These are phyloP conservation scores for Chromosphaera perkinsii DNA, from an alignment of 208 protist species.

Conservation along the genomic window DNA sequence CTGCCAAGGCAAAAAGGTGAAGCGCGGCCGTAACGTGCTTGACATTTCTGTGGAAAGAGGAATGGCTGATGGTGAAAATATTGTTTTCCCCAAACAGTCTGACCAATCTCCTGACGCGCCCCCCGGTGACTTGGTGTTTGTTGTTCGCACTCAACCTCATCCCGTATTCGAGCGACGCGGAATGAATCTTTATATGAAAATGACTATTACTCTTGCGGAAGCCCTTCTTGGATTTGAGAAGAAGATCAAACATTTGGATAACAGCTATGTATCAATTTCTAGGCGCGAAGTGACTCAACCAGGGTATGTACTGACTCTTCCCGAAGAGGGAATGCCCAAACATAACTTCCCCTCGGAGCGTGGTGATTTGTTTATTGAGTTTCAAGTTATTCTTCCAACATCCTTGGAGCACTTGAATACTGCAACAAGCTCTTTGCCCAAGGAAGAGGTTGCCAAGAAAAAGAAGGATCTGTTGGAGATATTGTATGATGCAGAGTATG, in stretches of 20 bases:
- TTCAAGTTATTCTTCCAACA: constrained; percentile 15
- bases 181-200: constrained; percentile 25
- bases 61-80: constrained; percentile 1
- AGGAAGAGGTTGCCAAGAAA: too few species aligned
- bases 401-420: too few species aligned
- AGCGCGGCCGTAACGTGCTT: not conserved
- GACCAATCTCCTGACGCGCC: constrained; percentile 27
- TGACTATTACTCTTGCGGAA: constrained; percentile 36
- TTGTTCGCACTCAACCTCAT: constrained; percentile 21
- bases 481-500: too few species aligned
- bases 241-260: constrained; percentile 26
- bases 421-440: too few species aligned
- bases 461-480: too few species aligned
- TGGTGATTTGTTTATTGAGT: constrained; percentile 29
- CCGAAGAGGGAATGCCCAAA: constrained; percentile 28
- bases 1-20: constrained; percentile 33
- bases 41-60: constrained; percentile 9
- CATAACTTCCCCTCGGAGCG: constrained; percentile 30
- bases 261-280: constrained; percentile 1
- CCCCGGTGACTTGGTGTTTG: constrained; percentile 37
- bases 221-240: constrained; percentile 36
- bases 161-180: constrained; percentile 24
- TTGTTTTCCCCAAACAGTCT: constrained; percentile 8
- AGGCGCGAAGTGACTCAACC: constrained; percentile 14
- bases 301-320: constrained; percentile 16